These are phyloP conservation scores for Suhomyces yuchorum DNA, from an alignment of 1,139 yeast species.

Conservation along the genomic window DNA sequence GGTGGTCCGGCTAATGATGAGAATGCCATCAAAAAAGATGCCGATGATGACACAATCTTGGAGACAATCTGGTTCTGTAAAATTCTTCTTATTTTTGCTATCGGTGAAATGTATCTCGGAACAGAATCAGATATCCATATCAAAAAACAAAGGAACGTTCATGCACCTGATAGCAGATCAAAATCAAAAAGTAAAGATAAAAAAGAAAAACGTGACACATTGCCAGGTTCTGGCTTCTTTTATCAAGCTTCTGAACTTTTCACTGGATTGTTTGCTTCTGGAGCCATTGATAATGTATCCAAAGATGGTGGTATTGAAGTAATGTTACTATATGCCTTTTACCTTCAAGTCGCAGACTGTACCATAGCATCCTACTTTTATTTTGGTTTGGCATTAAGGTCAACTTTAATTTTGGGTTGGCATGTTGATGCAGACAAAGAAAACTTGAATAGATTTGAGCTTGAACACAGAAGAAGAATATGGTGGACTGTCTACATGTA, in stretches of 20 bases:
- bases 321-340: slow-evolving; percentile 73
- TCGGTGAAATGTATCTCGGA: slow-evolving; percentile 84
- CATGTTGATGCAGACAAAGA: slow-evolving; percentile 82
- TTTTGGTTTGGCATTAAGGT: slow-evolving; percentile 75
- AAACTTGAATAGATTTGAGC: slow-evolving; percentile 59
- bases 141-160: slow-evolving; percentile 16
- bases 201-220: slow-evolving; percentile 30
- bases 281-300: slow-evolving; percentile 75
- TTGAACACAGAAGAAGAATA: slow-evolving; percentile 77
- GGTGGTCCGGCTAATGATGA: slow-evolving; percentile 41
- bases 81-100: slow-evolving; percentile 70
- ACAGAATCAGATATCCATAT: slow-evolving; percentile 55
- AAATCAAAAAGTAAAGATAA: slow-evolving; percentile 14
- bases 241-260: slow-evolving; percentile 75
- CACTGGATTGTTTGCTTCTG: slow-evolving; percentile 74
- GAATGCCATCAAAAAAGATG: slow-evolving; percentile 43
- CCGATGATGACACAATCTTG: slow-evolving; percentile 59
- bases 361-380: slow-evolving; percentile 81
- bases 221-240: slow-evolving; percentile 78
- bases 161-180: slow-evolving; percentile 16
- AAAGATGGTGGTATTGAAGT: slow-evolving; percentile 86
- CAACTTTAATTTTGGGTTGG: slow-evolving; percentile 75
- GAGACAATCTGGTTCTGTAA: slow-evolving; percentile 85
- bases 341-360: slow-evolving; percentile 82
- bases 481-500: slow-evolving; percentile 96